Conservation (phyloP, 2,329 filamentous ascomycete genomes). For the Colletotrichum limetticola region DNA sequence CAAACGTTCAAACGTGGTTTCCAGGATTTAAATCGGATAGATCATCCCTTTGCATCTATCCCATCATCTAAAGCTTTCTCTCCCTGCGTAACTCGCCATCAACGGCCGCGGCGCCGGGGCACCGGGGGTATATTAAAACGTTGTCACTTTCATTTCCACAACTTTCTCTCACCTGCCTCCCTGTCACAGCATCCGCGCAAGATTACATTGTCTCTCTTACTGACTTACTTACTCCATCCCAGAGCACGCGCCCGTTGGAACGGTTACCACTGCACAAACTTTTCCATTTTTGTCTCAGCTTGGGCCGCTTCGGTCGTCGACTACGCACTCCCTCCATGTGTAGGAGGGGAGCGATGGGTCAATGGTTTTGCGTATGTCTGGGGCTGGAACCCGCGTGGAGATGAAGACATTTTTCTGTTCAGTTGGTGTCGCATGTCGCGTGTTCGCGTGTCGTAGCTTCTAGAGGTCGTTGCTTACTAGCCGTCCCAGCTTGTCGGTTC, state of each 20-base stretch:
- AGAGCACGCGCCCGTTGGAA: background rate
- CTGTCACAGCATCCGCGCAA: background rate
- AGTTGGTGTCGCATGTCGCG: background rate
- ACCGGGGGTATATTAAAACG: background rate
- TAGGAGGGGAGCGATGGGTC: background rate
- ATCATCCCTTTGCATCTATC: too few relatives aligned
- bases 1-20: background rate
- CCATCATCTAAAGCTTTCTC: background rate
- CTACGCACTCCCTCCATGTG: background rate
- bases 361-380: background rate
- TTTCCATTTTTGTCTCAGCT: background rate
- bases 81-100: background rate
- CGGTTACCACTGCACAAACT: background rate
- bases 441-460: background rate
- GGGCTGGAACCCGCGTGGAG: background rate
- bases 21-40: too few relatives aligned
- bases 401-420: background rate
- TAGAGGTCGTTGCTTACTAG: background rate
- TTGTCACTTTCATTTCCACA: conserved; percentile 1
- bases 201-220: background rate
- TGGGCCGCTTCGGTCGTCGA: too few relatives aligned
- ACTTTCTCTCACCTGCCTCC: background rate
- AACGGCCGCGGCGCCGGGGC: background rate
- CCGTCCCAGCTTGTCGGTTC: background rate
- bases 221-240: background rate